Base-by-base conservation (phyloP, 768 basidiomycete genomes). In the Mycena albidolilacea region DNA sequence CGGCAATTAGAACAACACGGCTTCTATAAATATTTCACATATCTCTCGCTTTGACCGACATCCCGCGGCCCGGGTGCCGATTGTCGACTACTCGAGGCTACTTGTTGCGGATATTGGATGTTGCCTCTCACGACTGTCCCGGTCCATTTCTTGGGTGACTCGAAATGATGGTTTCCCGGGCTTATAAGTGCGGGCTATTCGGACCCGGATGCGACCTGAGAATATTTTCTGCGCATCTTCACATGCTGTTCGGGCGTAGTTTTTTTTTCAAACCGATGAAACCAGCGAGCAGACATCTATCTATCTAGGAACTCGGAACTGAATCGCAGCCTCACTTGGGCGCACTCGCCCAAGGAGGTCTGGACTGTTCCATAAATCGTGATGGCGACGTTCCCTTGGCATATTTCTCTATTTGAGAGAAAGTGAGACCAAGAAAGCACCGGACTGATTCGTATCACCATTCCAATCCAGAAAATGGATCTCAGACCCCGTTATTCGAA, bases 171-270 rank as follows among this genome's bases (percentile, higher is more conserved):
- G 52, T 23, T 54, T 54, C 23, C n/a, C 52, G 52, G 10, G 52
- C 52, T 10, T 54, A 54, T 54, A 23, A 17, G 15, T 48, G 63
- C 59, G 48, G 48, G 35, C 21, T 62, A 62, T 17, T 62, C 21
- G 41, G 62, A 12, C 19, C 14, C 19, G n/a, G 52, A 38, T 43
- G 43, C 54, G 38, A 43, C 54, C 35, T 61, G 46, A 41, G 67
- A 59, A 35, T 41, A 19, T 62, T 38, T 61, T 1, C 17, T 15
- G 11, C 30, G n/a, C 35, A 70, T 70, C 61, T 70, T 63, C 69
- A 70, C 62, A 70, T 70, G 69, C 11, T 64, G 69, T 70, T 64
- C 54, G 69, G 68, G 17, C n/a, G 35, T 52, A 54, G 30, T 30
- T 12, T 35, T 21, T 12, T 41, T 37, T 54, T 55, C 8, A 65